Base-by-base conservation (phyloP, 495 filamentous ascomycete genomes). In the Ramalina intermedia region DNA sequence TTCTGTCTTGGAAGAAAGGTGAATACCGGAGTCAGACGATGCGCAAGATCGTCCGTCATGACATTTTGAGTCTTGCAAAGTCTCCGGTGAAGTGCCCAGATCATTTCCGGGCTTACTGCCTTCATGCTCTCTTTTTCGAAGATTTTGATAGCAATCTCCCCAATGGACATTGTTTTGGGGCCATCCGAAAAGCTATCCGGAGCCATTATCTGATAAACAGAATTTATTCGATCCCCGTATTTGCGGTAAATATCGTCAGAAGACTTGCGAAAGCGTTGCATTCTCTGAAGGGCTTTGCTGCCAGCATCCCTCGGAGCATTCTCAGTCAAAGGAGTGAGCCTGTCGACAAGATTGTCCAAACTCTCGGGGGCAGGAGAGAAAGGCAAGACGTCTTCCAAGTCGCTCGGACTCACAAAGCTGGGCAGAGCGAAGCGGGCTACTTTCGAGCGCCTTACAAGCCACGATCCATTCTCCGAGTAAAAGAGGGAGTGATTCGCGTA, bases 381-480 rank as follows among this genome's bases (percentile, higher is more conserved):
- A 16, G 74, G 72, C 7, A 78, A 58, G 23, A 95, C 55, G 6
- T 76, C 68, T 13, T 70, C 60, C 13, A 91, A 56, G 41, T 80
- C 66, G 14, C 73, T 63, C 3, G 65, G 68, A 5, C 74, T 55
- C 16, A 78, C 72, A 60, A 89, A 89, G 1, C 63, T 63, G 48
- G 78, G 79, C 43, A 89, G 66, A 5, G 77, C 71, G 59, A 81
- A 90, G 42, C 75, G 68, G 6, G 79, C 55, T 41, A 64, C 57
- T 38, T 64, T 55, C 6, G 61, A 52, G 2, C 51, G 55, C 42
- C 69, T 67, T 35, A 81, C 68, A n/a, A 82, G 67, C 85, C 85
- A 93, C 53, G 78, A 77, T 20, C 87, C 87, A 26, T 73, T 68
- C 41, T 71, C 69, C 0, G 79, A 81, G 59, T 88, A 88, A 58